These are phyloP conservation scores for Buxus sempervirens DNA, from an alignment of 164 flowering plant species.

Conservation along the genomic window DNA sequence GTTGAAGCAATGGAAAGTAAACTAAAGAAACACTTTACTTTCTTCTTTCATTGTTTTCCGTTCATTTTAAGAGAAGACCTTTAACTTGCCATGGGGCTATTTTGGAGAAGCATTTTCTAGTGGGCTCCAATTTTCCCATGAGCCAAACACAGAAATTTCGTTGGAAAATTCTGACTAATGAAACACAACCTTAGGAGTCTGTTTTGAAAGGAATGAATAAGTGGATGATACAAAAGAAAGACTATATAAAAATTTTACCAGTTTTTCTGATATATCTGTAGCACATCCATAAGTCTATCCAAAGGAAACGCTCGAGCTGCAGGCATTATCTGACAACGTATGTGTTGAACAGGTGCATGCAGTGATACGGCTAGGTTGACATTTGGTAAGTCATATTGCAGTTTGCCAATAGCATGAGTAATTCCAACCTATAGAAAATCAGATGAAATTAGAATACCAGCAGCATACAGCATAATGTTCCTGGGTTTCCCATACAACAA, in stretches of 20 bases:
- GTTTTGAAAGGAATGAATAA: background rate
- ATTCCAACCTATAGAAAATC: constrained; percentile 73
- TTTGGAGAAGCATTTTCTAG: constrained; percentile 3
- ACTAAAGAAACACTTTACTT: no score
- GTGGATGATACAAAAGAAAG: background rate
- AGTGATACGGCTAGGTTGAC: constrained; percentile 94
- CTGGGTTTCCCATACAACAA: background rate
- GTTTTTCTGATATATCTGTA: constrained; percentile 61
- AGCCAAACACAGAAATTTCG: no score
- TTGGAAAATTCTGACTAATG: no score
- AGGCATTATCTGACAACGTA: constrained; percentile 96
- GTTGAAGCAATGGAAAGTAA: no score
- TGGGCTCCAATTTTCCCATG: no score
- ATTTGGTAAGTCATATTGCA: constrained; percentile 75
- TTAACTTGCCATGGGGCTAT: no score
- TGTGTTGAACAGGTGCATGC: constrained; percentile 94
- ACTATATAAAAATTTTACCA: constrained; percentile 34
- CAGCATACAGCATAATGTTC: background rate
- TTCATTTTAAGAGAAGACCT: no score
- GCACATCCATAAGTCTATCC: constrained; percentile 72
- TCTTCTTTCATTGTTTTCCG: no score
- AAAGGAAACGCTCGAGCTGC: constrained; percentile 96
- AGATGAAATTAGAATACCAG: background rate
- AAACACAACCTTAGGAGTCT: background rate
- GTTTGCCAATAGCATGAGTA: constrained; percentile 79